Evolutionary conservation across 495 filamentous ascomycete genomes (phyloP), one percentile per base, ranked within the genome.

Genomic region (Bacidia rubella): DNA sequence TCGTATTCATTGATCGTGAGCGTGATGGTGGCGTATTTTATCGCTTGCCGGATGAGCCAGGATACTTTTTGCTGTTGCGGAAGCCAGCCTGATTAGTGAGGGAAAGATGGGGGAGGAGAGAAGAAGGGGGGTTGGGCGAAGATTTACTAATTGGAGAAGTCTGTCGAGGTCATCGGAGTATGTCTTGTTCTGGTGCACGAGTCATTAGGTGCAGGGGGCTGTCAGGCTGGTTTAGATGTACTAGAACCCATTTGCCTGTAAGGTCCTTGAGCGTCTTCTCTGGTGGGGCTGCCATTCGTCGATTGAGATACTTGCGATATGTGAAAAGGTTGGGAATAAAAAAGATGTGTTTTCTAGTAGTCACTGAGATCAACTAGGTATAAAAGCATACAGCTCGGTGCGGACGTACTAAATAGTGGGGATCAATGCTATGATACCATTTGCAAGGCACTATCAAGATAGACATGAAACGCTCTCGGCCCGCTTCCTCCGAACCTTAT

Each of bases 11-110:
- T 78, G 54, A 86, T 62, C 47, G 76, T 58, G 21, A 94, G 78
- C 11, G 83, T 87, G 19, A 96, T 64, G 24, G 80, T 86, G 2
- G 89, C 85, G 9, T 80, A 61, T 57, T 67, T 60, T 65, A 95
- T 81, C 44, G 77, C 76, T 71, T 84, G 87, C 68, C 92, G 90
- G 32, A 78, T 74, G 50, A 87, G 57, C 85, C 85, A 98, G 73
- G 80, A 66, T 49, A 98, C 70, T 67, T 83, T 83, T 79, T 96
- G 92, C 70, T 80, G 23, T 32, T 26, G 11, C 3, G 29, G 51
- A n/a, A n/a, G 47, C 21, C 15, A 43, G 53, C 62, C n/a, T n/a
- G n/a, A n/a, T 57, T 59, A 57, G 54, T 22, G 17, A 42, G 38
- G 24, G 3, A 5, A 7, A 17, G 12, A n/a, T 15, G n/a, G 17